Base-by-base conservation (phyloP, 768 basidiomycete species). In the Mrakia gelida region DNA sequence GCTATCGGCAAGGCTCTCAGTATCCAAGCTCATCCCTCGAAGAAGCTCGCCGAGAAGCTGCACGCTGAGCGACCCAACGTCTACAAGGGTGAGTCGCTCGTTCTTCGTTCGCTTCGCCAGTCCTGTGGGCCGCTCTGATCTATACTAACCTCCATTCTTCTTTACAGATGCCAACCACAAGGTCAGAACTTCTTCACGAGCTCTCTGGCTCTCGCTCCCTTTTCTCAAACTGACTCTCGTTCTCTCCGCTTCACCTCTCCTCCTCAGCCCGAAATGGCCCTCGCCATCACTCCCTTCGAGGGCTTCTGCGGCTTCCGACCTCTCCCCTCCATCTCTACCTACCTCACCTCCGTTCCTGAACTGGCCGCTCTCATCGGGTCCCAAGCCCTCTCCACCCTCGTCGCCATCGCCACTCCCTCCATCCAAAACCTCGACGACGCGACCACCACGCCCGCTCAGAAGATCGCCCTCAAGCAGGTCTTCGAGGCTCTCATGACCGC, bases 271-370 rank as follows among this genome's bases (percentile, higher is more conserved):
- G 97, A 99, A 84, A 96, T 99, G 93, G 94, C 95, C n/a, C 88
- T 99, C 54, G 97, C 97, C 0, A 85, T 99, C 79, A 95, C 95
- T 0, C 89, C 91, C 21, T 98, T 98, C 87, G 87, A 87, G 56
- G 97, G 92, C 1, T 87, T 98, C 82, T 96, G 95, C 83, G 96
- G 96, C 62, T 99, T 98, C 86, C 89, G 91, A 26, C 96, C 96
- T 7, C 88, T 94, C 1, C 82, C 86, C 0, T 85, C 88, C 70
- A 92, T 99, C 83, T 90, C 90, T 26, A 83, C 86, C 26, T 88
- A 89, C 85, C 88, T 99, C 79, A 81, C 84, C 52, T 82, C 84
- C 63, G 91, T 92, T 0, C 91, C 92, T 63, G 96, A 99, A 83
- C 87, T 98, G 73, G 85, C 88, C 13, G 85, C 87, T 0, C 88